These are phyloP conservation scores for Fusarium oxysporum DNA, from an alignment of 2,329 filamentous ascomycete genomes.

Conservation along the genomic window DNA sequence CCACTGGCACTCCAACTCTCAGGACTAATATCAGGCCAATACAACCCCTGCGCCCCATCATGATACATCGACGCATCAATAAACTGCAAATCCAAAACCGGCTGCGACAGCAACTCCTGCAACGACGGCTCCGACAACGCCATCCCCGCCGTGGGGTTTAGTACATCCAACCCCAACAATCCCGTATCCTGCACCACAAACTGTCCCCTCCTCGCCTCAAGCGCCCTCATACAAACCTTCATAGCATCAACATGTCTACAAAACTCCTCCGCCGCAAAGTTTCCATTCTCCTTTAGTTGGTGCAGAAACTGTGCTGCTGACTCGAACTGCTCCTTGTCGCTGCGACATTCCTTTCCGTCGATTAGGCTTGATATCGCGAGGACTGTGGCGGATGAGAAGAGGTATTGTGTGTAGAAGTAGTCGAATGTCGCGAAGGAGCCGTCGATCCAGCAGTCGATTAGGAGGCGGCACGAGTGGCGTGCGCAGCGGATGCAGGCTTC, in stretches of 20 bases:
- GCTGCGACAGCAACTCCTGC: conserved; percentile 51
- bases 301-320: conserved; percentile 53
- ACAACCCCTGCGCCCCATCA: conserved; percentile 38
- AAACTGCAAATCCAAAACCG: conserved; percentile 50
- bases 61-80: conserved; percentile 48
- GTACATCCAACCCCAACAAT: conserved; percentile 34
- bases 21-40: conserved; percentile 45
- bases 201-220: conserved; percentile 33
- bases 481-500: conserved; percentile 60
- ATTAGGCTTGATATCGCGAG: conserved; percentile 58
- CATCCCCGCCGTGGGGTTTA: conserved; percentile 50
- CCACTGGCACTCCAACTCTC: conserved; percentile 40
- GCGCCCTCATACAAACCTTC: conserved; percentile 44
- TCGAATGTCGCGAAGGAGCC: conserved; percentile 61
- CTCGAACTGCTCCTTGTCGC: conserved; percentile 56
- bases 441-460: conserved; percentile 59
- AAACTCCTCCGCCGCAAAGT: conserved; percentile 56
- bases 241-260: conserved; percentile 55
- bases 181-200: conserved; percentile 5
- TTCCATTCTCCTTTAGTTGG: conserved; percentile 54
- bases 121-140: conserved; percentile 51
- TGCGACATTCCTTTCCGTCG: conserved; percentile 44
- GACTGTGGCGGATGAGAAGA: conserved; percentile 59
- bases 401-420: conserved; percentile 59
- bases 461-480: conserved; percentile 55